These are phyloP conservation scores for Arabis hirsuta DNA, from an alignment of 345 rosid species.

Conservation along the genomic window DNA sequence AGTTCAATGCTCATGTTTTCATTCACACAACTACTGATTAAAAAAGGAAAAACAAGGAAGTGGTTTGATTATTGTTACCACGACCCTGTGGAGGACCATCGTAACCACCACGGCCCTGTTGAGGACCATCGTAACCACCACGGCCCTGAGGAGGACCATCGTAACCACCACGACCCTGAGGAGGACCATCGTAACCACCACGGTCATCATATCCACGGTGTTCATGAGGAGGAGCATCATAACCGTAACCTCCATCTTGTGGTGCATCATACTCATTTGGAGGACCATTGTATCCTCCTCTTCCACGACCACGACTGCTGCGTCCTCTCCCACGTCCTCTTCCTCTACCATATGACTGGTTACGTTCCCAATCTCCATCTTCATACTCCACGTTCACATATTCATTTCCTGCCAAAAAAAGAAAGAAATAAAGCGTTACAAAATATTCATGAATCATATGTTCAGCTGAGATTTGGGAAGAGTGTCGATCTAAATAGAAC, in stretches of 20 bases:
- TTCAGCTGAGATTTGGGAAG: not conserved
- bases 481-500: not conserved
- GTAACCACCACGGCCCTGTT: conserved; percentile 26
- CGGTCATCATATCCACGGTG: conserved; percentile 21
- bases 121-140: conserved; percentile 31
- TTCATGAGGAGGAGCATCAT: conserved; percentile 42
- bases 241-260: conserved; percentile 62
- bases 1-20: conserved; percentile 14
- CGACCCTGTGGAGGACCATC: conserved; percentile 44
- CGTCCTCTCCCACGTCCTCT: conserved; percentile 93
- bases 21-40: not conserved
- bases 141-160: conserved; percentile 41
- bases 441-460: not conserved
- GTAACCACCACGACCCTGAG: conserved; percentile 33
- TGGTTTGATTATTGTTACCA: conserved; percentile 35
- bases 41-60: not conserved
- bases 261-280: conserved; percentile 54
- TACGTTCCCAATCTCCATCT: conserved; percentile 78
- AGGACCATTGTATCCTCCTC: conserved; percentile 86
- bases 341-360: conserved; percentile 70
- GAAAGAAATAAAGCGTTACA: not conserved
- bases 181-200: conserved; percentile 35
- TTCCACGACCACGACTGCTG: conserved; percentile 73
- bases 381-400: conserved; percentile 66
- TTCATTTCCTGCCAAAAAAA: conserved; percentile 62